A percentile compares a stretch with the other conserved stretches of the same genome.
Conservation (phyloP, 495 filamentous ascomycete species). For the Stereocaulon alpinum region DNA sequence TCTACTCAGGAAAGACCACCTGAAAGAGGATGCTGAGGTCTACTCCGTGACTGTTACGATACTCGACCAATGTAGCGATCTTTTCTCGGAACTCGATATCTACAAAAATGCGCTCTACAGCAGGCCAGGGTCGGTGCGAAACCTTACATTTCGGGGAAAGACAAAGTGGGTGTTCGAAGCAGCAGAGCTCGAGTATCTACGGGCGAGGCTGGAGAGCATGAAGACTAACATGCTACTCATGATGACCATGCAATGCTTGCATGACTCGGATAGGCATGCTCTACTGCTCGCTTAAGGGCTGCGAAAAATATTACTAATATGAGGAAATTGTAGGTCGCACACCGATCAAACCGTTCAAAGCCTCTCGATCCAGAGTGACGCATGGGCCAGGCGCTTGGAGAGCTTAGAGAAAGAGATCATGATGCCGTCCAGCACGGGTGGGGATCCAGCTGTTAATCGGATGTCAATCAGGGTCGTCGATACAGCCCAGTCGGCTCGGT, state of each 20-base stretch:
- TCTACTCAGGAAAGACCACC: background rate
- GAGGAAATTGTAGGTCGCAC: background rate
- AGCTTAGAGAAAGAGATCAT: background rate
- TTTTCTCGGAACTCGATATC: constrained; percentile 5
- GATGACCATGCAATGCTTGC: constrained; percentile 10
- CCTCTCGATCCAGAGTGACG: background rate
- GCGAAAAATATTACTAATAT: background rate
- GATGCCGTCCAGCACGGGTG: background rate
- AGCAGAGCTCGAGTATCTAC: constrained; percentile 5
- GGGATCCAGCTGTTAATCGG: background rate
- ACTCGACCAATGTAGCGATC: background rate
- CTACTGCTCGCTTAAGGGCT: too few species aligned
- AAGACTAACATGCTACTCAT: constrained; percentile 6
- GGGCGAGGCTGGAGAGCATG: constrained; percentile 6
- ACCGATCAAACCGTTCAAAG: background rate
- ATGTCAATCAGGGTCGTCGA: constrained; percentile 1
- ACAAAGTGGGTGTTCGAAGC: constrained; percentile 7
- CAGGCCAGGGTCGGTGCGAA: background rate
- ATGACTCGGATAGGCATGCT: background rate
- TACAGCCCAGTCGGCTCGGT: constrained; percentile 1
- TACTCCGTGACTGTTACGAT: background rate
- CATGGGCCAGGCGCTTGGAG: background rate
- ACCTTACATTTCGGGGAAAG: background rate
- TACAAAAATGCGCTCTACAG: constrained; percentile 5
- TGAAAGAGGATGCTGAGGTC: background rate